Conservation (phyloP, 2,329 filamentous ascomycete species). For the Colletotrichum orbiculare region DNA sequence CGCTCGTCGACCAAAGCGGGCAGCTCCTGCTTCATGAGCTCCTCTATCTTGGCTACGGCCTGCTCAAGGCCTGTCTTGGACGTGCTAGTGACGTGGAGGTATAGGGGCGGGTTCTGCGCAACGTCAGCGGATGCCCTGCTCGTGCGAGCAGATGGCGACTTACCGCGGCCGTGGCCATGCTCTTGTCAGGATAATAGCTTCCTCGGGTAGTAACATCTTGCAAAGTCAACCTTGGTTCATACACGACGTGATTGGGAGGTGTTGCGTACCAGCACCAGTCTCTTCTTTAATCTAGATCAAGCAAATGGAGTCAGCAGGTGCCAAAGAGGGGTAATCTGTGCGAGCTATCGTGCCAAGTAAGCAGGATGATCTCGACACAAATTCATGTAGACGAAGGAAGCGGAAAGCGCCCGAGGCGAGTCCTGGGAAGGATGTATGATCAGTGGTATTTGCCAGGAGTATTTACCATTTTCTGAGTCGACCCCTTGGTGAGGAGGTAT, state of each 20-base stretch:
- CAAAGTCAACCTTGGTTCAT: slow-evolving; percentile 68
- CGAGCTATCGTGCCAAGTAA: slow-evolving; percentile 77
- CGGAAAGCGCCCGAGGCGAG: slow-evolving; percentile 28
- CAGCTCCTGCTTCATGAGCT: slow-evolving; percentile 95
- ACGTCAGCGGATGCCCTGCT: slow-evolving; percentile 15
- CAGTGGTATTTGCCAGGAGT: slow-evolving; percentile 60
- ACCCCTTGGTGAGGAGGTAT: slow-evolving; percentile 96
- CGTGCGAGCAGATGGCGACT: slow-evolving; percentile 50
- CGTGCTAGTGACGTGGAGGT: slow-evolving; percentile 94
- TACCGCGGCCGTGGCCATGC: slow-evolving; percentile 93
- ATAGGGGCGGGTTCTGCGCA: slow-evolving; percentile 87
- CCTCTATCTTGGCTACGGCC: slow-evolving; percentile 88
- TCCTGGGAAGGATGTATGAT: slow-evolving; percentile 41
- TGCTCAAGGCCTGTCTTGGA: slow-evolving; percentile 91
- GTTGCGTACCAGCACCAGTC: slow-evolving; percentile 97
- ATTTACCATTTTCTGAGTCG: slow-evolving; percentile 99
- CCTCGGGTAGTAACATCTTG: slow-evolving; percentile 98
- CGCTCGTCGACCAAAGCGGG: slow-evolving; percentile 95
- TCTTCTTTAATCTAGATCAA: slow-evolving; percentile 99
- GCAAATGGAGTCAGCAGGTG: slow-evolving; percentile 92
- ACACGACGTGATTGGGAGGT: slow-evolving; percentile 59
- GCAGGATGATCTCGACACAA: slow-evolving; percentile 72
- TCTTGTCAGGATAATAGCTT: slow-evolving; percentile 97
- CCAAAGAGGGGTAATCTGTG: slow-evolving; percentile 74
- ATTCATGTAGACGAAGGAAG: slow-evolving; percentile 43